These are phyloP conservation scores for Thermoascus crustaceus DNA, from an alignment of 2,329 filamentous ascomycete species.

Conservation along the genomic window DNA sequence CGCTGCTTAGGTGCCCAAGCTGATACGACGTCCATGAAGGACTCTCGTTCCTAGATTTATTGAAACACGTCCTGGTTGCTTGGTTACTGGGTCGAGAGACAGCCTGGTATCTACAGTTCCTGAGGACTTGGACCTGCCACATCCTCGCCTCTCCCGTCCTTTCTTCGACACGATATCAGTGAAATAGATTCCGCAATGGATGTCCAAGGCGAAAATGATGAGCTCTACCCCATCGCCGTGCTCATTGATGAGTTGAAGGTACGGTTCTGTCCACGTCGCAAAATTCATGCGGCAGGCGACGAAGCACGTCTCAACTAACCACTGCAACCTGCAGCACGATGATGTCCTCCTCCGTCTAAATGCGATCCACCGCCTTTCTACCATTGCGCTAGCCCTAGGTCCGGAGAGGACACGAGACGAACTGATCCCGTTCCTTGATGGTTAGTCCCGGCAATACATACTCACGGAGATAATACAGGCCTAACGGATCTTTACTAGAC, in stretches of 20 bases:
- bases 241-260: conserved; percentile 99
- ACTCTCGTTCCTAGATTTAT: conserved; percentile 11
- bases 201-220: conserved; percentile 83
- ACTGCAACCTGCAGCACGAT: conserved; percentile 62
- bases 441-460: conserved; percentile 48
- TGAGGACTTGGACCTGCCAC: conserved; percentile 24
- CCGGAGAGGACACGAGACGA: conserved; percentile 96
- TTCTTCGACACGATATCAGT: conserved; percentile 16
- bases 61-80: conserved; percentile 17
- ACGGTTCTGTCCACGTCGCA: conserved; percentile 25
- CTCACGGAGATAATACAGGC: conserved; percentile 10
- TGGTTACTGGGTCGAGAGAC: conserved; percentile 19
- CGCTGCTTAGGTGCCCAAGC: conserved; percentile 10
- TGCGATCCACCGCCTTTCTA: conserved; percentile 95
- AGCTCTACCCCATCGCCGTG: conserved; percentile 99
- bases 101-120: conserved; percentile 23
- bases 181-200: conserved; percentile 62
- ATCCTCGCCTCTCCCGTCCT: conserved; percentile 18
- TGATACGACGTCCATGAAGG: conserved; percentile 12
- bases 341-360: conserved; percentile 97
- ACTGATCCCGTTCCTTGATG: conserved; percentile 97
- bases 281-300: conserved; percentile 6
- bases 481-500: conserved; percentile 50
- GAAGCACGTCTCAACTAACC: conserved; percentile 15
- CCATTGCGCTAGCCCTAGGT: conserved; percentile 91